Conservation (phyloP, 2,329 filamentous ascomycete genomes). For the Monilinia polystroma region DNA sequence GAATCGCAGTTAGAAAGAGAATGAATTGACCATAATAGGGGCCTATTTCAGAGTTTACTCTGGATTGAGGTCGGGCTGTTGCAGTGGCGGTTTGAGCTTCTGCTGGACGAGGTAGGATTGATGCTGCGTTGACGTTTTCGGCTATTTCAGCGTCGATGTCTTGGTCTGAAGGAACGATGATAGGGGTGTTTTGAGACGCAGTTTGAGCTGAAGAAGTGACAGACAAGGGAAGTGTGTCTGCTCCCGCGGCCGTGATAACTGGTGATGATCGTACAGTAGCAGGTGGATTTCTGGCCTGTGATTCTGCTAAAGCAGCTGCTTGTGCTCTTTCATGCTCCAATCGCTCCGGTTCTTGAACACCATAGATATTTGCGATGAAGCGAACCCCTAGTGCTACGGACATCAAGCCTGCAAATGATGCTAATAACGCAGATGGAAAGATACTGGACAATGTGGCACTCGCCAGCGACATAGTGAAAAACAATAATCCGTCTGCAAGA, state of each 20-base stretch:
- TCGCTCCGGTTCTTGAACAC: conserved; percentile 58
- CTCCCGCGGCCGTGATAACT: conserved; percentile 35
- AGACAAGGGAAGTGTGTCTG: conserved; percentile 28
- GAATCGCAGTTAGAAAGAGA: conserved; percentile 53
- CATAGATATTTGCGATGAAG: conserved; percentile 60
- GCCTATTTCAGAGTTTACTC: conserved; percentile 47
- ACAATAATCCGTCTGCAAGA: conserved; percentile 60
- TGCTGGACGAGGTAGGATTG: conserved; percentile 30
- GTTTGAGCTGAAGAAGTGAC: conserved; percentile 9
- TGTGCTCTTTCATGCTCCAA: conserved; percentile 41
- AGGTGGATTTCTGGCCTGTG: conserved; percentile 32
- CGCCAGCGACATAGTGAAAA: conserved; percentile 54
- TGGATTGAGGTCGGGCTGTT: conserved; percentile 32
- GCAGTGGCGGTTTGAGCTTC: conserved; percentile 36
- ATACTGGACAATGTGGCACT: conserved; percentile 55
- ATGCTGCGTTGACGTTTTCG: conserved; percentile 40
- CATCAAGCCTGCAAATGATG: conserved; percentile 54
- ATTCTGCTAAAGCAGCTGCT: conserved; percentile 34
- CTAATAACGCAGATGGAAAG: conserved; percentile 56
- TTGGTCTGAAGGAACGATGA: conserved; percentile 64
- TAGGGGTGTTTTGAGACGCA: conserved; percentile 41
- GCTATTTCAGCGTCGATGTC: conserved; percentile 61
- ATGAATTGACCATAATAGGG: conserved; percentile 58
- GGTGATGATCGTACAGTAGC: conserved; percentile 25
- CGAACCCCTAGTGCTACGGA: conserved; percentile 57